Conservation (phyloP, 805 yeast genomes). For the Cyberlindnera euphorbiiphila region DNA sequence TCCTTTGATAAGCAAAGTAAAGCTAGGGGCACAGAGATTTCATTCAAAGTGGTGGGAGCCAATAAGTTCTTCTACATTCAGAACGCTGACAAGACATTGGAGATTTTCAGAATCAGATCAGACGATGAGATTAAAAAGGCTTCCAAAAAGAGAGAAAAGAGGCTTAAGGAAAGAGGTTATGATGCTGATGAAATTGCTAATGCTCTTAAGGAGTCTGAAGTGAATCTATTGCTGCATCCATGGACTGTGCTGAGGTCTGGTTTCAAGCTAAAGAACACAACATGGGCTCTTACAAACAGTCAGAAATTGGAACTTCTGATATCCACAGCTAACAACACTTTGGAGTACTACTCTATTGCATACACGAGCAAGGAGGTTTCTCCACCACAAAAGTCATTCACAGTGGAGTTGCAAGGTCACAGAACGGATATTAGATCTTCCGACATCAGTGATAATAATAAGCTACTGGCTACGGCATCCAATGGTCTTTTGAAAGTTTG, state of each 20-base stretch:
- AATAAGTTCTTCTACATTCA: constrained; percentile 57
- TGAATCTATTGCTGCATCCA: constrained; percentile 62
- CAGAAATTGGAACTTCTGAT: constrained; percentile 57
- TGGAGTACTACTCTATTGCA: constrained; percentile 66
- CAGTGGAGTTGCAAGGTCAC: constrained; percentile 79
- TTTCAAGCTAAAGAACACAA: constrained; percentile 59
- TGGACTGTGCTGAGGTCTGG: constrained; percentile 62
- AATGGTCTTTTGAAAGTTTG: constrained; percentile 86
- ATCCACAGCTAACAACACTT: constrained; percentile 67
- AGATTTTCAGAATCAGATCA: constrained; percentile 71
- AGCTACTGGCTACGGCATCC: constrained; percentile 82
- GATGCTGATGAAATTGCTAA: constrained; percentile 53
- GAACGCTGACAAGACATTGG: constrained; percentile 77
- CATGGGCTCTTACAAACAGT: constrained; percentile 53
- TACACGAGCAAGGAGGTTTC: constrained; percentile 53
- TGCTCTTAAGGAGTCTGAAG: constrained; percentile 43
- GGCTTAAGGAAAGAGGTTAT: constrained; percentile 70
- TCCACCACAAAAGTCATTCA: constrained; percentile 43
- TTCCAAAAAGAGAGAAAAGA: constrained; percentile 67
- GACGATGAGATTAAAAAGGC: constrained; percentile 78
- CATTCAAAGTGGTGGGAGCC: constrained; percentile 43
- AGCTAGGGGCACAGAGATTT: constrained; percentile 59
- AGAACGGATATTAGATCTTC: constrained; percentile 84
- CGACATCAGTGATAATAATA: constrained; percentile 77
- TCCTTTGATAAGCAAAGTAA: constrained; percentile 71